Percentiles rank a stretch among this genome's conserved stretches.
These are phyloP conservation scores for Trichoderma afroharzianum DNA, from an alignment of 2,329 filamentous ascomycete species.

Conservation along the genomic window DNA sequence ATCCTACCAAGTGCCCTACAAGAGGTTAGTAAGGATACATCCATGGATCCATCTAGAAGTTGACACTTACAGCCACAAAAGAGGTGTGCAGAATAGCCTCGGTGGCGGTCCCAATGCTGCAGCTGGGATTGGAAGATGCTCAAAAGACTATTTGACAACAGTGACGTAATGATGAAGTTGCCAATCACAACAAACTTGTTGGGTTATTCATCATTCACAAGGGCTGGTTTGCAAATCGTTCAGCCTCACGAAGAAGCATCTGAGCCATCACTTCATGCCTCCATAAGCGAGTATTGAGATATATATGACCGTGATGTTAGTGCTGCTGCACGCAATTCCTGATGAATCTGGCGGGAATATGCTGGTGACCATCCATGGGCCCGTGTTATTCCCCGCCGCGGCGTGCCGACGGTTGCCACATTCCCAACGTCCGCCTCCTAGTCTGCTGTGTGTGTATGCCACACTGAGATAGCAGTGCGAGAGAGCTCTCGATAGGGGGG, in stretches of 20 bases:
- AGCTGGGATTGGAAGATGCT: background rate
- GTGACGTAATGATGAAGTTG: slow-evolving; percentile 1
- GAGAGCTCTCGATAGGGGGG: background rate
- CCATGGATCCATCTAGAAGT: background rate
- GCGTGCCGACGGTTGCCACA: background rate
- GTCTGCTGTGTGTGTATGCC: background rate
- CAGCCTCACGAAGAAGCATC: background rate
- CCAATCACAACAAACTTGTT: background rate
- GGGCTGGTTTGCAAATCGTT: background rate
- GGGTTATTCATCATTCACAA: background rate
- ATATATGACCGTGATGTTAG: background rate
- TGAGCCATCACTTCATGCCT: background rate
- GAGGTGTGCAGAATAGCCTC: background rate
- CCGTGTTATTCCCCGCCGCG: background rate
- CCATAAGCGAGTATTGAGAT: background rate
- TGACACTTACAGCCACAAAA: background rate
- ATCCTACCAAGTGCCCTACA: too few relatives aligned
- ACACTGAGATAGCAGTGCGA: background rate
- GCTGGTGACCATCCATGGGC: background rate
- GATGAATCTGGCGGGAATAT: background rate
- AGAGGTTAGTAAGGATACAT: background rate
- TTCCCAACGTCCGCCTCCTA: background rate
- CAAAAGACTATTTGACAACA: background rate
- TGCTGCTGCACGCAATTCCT: background rate
- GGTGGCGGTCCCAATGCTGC: background rate